phyloP scores from a whole-genome alignment of 2,329 filamentous ascomycete species.

The Salinomyces thailandicus region DNA sequence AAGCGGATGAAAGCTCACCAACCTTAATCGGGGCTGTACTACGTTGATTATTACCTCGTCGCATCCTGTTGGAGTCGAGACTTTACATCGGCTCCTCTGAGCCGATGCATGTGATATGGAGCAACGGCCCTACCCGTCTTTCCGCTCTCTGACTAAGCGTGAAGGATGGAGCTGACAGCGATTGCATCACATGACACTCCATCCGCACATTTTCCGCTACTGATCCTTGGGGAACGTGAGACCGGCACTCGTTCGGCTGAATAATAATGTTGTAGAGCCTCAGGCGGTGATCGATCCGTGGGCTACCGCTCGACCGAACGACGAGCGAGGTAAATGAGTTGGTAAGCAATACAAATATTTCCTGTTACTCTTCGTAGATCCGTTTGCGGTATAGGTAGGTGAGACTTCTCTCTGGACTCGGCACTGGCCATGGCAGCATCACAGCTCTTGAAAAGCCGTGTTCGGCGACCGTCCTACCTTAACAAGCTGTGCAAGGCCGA shows the following conservation, averaged over 20 bases:
- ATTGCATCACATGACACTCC: too few relatives aligned
- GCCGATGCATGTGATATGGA: neutral
- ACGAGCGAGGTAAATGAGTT: neutral
- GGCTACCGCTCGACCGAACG: neutral
- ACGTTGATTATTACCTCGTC: too few relatives aligned
- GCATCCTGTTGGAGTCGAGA: too few relatives aligned
- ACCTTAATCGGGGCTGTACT: neutral
- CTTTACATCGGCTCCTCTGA: slow-evolving; percentile 9
- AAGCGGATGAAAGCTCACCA: neutral
- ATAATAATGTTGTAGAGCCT: too few relatives aligned
- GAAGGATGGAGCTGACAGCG: neutral
- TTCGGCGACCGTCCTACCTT: slow-evolving; percentile 65
- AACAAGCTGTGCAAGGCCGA: slow-evolving; percentile 70
- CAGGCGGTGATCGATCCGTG: too few relatives aligned
- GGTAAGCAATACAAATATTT: neutral
- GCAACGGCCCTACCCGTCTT: too few relatives aligned
- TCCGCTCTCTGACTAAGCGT: too few relatives aligned
- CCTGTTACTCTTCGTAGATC: too few relatives aligned
- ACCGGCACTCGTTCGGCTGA: too few relatives aligned
- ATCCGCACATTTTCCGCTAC: neutral
- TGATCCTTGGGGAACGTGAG: neutral
- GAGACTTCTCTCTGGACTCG: neutral
- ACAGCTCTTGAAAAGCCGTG: slow-evolving; percentile 58
- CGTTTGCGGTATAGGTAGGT: too few relatives aligned
- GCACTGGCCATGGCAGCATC: slow-evolving; percentile 1